Evolutionary conservation across 2,329 filamentous ascomycete genomes (phyloP).

Genomic region (Endoconidiophora laricicola): DNA sequence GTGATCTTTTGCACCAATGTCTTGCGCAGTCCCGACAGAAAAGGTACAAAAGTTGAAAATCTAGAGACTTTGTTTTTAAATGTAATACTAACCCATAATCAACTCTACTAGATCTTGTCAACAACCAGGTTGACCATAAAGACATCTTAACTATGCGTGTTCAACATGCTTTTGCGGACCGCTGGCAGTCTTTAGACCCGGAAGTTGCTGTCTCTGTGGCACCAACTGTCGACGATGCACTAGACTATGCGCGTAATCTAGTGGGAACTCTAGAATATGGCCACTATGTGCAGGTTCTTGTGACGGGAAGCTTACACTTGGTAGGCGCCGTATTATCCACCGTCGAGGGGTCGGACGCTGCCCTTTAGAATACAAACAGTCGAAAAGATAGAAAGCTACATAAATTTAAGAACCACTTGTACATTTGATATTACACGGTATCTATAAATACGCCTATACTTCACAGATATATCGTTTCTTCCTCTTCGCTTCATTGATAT

Average conservation of each 20-base stretch:
- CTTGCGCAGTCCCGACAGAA: slow-evolving; percentile 22
- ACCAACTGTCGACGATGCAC: slow-evolving; percentile 38
- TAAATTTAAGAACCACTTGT: neutral
- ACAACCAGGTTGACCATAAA: slow-evolving; percentile 34
- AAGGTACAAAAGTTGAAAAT: slow-evolving; percentile 17
- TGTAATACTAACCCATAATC: neutral
- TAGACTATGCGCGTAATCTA: slow-evolving; percentile 28
- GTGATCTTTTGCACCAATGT: slow-evolving; percentile 73
- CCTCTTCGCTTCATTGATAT: neutral
- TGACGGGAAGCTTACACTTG: slow-evolving; percentile 48
- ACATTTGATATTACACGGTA: neutral
- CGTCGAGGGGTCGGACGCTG: slow-evolving; percentile 29
- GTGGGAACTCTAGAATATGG: slow-evolving; percentile 18
- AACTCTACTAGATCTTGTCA: slow-evolving; percentile 35
- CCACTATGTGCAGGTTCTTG: slow-evolving; percentile 29
- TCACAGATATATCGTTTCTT: too few species aligned
- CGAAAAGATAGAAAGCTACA: neutral
- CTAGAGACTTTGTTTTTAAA: neutral
- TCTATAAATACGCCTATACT: neutral
- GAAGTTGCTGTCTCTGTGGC: slow-evolving; percentile 28
- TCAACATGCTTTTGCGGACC: slow-evolving; percentile 35
- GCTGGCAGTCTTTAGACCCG: slow-evolving; percentile 32
- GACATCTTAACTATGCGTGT: slow-evolving; percentile 35
- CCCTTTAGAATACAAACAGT: neutral
- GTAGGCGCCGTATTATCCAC: slow-evolving; percentile 38